These are phyloP conservation scores for Xerocomus brunneocitrinus DNA, from an alignment of 768 basidiomycete species.

Conservation along the genomic window DNA sequence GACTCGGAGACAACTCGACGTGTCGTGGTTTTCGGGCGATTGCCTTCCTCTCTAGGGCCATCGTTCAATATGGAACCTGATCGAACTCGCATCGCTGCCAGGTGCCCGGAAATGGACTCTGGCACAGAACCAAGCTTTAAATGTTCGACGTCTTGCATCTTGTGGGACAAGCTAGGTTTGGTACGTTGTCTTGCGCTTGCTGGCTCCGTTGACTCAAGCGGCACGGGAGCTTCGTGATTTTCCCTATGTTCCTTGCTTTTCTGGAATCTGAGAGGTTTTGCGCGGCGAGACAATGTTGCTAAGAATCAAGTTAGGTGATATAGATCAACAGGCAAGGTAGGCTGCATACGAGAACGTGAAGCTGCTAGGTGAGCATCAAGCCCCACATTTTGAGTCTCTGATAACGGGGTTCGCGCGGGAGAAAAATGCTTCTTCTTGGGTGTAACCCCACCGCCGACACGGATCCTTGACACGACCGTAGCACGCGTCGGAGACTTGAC, in stretches of 20 bases:
- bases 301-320: conserved; percentile 2
- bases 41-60: neutral
- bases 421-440: conserved; percentile 24
- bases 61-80: conserved; percentile 12
- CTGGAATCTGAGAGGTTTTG: conserved; percentile 14
- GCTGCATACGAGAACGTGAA: conserved; percentile 21
- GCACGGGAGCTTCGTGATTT: neutral
- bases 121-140: conserved; percentile 19
- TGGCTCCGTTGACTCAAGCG: conserved; percentile 1
- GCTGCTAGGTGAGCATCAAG: conserved; percentile 6
- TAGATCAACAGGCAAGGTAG: neutral
- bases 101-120: conserved; percentile 27
- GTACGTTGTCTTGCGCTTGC: conserved; percentile 4
- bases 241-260: conserved; percentile 8
- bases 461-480: conserved; percentile 16
- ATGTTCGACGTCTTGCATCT: conserved; percentile 3
- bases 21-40: neutral
- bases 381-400: conserved; percentile 19
- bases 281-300: conserved; percentile 11
- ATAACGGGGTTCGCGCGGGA: conserved; percentile 20
- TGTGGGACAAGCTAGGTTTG: conserved; percentile 15
- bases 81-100: conserved; percentile 19
- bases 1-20: conserved; percentile 23
- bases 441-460: conserved; percentile 18
- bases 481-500: conserved; percentile 21